phyloP scores from a whole-genome alignment of 208 protist species.

The Leishmania gerbilli region DNA sequence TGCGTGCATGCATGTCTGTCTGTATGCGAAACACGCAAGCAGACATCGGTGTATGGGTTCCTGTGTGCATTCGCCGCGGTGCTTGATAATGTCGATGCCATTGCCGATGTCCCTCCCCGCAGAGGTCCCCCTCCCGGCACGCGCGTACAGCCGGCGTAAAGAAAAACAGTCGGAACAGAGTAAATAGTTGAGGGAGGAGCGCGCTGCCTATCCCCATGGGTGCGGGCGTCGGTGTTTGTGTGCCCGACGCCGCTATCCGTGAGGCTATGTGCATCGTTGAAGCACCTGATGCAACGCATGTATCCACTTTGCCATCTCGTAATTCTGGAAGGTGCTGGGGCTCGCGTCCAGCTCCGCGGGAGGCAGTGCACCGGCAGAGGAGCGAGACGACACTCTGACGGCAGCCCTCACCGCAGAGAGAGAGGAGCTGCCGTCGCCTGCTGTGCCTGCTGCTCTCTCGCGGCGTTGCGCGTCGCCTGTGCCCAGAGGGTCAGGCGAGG shows the following conservation, averaged over 20 bases:
- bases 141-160: not conserved
- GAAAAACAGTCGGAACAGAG: not conserved
- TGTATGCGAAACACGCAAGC: not conserved
- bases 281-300: constrained; percentile 26
- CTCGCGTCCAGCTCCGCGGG: constrained; percentile 21
- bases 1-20: not conserved
- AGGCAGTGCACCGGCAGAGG: not conserved
- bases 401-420: not conserved
- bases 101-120: not conserved
- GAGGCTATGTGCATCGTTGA: constrained; percentile 13
- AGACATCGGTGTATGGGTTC: not conserved
- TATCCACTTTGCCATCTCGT: constrained; percentile 32
- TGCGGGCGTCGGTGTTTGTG: not conserved
- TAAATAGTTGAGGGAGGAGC: not conserved
- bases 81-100: not conserved
- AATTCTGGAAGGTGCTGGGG: constrained; percentile 32
- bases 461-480: not conserved
- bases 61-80: not conserved
- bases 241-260: not conserved
- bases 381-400: not conserved
- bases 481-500: not conserved
- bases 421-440: not conserved
- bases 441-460: not conserved
- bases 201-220: not conserved
- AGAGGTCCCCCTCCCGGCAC: not conserved